These are phyloP conservation scores for Phycomyces nitens DNA, from an alignment of 192 early-diverging fungal species.

Conservation along the genomic window DNA sequence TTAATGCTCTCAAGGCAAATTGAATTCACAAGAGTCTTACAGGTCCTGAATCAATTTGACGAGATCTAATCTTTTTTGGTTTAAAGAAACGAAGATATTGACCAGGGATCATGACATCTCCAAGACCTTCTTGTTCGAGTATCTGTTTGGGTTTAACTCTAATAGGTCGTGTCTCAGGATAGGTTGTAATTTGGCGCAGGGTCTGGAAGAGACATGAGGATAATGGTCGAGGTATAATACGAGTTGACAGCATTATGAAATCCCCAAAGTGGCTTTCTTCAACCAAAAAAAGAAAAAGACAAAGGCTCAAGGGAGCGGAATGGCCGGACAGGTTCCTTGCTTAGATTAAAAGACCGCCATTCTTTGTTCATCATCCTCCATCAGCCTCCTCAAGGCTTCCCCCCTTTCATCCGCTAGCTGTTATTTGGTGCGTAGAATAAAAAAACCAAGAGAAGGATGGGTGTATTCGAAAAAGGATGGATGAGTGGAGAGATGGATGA, in stretches of 20 bases:
- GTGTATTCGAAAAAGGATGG: constrained; percentile 5
- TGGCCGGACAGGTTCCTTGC: background rate
- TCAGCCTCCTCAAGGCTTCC: background rate
- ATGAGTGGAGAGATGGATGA: constrained; percentile 20
- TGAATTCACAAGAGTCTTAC: background rate
- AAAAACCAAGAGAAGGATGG: background rate
- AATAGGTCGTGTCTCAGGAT: background rate
- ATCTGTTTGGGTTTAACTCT: background rate
- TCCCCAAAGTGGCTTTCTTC: background rate
- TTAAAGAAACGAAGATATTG: constrained; percentile 16
- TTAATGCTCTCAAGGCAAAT: too few species aligned
- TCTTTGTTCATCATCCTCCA: background rate
- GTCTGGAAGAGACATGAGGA: too few species aligned
- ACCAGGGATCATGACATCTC: constrained; percentile 27
- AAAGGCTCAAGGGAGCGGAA: background rate
- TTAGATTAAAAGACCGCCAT: background rate
- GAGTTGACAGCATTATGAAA: background rate
- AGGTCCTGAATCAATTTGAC: background rate
- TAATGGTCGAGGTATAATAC: background rate
- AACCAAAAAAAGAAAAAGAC: background rate
- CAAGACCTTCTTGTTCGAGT: background rate
- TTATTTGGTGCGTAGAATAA: constrained; percentile 13
- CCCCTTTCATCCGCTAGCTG: constrained; percentile 18
- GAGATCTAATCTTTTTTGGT: constrained; percentile 10
- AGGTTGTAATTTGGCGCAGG: too few species aligned